Conservation (phyloP, 164 flowering plant genomes). For the Vitis vinifera region DNA sequence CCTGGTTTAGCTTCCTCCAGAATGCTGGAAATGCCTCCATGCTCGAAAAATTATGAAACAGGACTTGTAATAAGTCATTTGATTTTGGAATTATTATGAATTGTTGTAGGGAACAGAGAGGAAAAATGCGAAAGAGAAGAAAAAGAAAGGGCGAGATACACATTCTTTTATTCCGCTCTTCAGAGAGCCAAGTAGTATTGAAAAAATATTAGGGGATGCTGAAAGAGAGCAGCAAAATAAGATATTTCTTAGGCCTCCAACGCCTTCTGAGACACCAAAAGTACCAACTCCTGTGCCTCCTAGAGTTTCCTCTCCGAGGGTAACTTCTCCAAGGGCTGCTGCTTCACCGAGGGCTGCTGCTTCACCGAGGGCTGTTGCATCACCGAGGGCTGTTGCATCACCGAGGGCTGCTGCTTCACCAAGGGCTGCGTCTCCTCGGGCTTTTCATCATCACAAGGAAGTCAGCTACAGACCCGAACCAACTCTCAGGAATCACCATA, state of each 20-base stretch:
- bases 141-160: conserved; percentile 59
- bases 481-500: conserved; percentile 46
- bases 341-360: conserved; percentile 27
- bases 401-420: conserved; percentile 23
- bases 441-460: conserved; percentile 26
- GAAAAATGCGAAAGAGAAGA: conserved; percentile 55
- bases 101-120: conserved; percentile 55
- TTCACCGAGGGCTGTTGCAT: conserved; percentile 16
- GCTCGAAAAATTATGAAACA: background rate
- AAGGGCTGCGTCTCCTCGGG: conserved; percentile 27
- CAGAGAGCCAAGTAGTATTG: conserved; percentile 90
- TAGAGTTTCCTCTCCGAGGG: conserved; percentile 26
- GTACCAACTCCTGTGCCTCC: conserved; percentile 25
- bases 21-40: too few relatives aligned
- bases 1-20: too few relatives aligned
- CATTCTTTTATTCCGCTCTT: conserved; percentile 75
- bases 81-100: background rate
- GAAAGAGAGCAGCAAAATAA: conserved; percentile 56
- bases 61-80: background rate
- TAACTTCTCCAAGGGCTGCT: conserved; percentile 27
- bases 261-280: conserved; percentile 37
- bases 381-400: conserved; percentile 15
- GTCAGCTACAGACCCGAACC: conserved; percentile 43
- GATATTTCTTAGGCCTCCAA: conserved; percentile 36
- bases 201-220: conserved; percentile 87